These are phyloP conservation scores for Haberlea rhodopensis DNA, from an alignment of 257 asterid species.

Conservation along the genomic window DNA sequence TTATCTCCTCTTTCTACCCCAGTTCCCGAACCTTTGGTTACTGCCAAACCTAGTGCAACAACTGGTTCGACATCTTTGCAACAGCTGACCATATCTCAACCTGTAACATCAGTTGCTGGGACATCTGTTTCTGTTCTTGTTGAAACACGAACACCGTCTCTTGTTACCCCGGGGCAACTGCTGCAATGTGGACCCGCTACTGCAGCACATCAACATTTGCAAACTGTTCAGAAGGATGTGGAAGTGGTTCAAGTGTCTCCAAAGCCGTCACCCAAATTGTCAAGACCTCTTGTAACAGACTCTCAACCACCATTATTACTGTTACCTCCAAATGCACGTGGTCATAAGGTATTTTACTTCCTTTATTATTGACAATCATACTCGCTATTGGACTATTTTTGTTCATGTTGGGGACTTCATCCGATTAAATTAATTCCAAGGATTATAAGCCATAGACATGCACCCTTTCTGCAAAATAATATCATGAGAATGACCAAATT, in stretches of 20 bases:
- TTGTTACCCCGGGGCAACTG: slow-evolving; percentile 90
- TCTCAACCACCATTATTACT: slow-evolving; percentile 90
- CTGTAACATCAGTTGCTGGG: slow-evolving; percentile 39
- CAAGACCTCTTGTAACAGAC: slow-evolving; percentile 47
- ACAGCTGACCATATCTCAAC: slow-evolving; percentile 42
- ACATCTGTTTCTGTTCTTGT: slow-evolving; percentile 40
- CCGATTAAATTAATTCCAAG: no score
- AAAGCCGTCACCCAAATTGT: slow-evolving; percentile 43
- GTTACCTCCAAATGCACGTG: slow-evolving; percentile 57
- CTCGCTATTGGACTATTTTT: no score
- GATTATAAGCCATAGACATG: no score
- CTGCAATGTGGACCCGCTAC: slow-evolving; percentile 58
- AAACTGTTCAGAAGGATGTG: slow-evolving; percentile 74
- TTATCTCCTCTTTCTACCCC: slow-evolving; percentile 42
- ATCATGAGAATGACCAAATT: no score
- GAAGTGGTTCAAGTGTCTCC: slow-evolving; percentile 80
- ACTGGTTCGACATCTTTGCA: slow-evolving; percentile 41
- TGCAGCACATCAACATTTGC: slow-evolving; percentile 45
- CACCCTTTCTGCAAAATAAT: no score
- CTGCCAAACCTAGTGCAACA: slow-evolving; percentile 47
- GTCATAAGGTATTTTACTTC: slow-evolving; percentile 52
- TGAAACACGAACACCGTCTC: slow-evolving; percentile 59
- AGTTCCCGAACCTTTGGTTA: slow-evolving; percentile 39
- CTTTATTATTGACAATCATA: no score
- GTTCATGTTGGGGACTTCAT: no score